These are phyloP conservation scores for Spathaspora sp. DNA, from an alignment of 805 yeast genomes.

Conservation along the genomic window DNA sequence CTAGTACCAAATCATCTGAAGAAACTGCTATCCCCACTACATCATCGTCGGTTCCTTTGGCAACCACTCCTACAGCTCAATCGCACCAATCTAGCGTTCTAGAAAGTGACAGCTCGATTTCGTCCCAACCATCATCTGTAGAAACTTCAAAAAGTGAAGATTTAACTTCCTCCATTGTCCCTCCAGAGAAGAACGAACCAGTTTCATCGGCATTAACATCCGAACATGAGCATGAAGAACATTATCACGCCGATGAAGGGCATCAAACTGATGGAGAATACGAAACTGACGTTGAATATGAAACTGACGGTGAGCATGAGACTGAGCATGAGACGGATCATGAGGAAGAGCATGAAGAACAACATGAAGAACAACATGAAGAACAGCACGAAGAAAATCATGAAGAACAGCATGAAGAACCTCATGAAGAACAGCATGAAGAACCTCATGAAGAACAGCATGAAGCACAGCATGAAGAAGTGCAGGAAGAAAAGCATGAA, in stretches of 20 bases:
- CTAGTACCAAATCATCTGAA: neutral
- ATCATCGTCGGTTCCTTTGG: neutral
- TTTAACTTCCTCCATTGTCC: neutral
- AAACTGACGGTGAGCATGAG: neutral
- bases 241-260: neutral
- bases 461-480: neutral
- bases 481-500: no score
- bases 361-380: neutral
- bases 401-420: neutral
- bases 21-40: no score
- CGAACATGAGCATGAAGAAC: neutral
- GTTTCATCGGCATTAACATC: neutral
- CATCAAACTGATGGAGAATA: neutral
- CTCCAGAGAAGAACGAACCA: neutral
- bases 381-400: neutral
- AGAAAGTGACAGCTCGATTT: neutral
- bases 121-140: neutral
- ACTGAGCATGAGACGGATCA: neutral
- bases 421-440: no score
- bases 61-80: neutral
- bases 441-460: neutral
- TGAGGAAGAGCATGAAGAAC: no score
- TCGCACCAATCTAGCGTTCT: neutral
- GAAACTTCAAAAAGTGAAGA: neutral
- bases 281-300: neutral